phyloP scores from a whole-genome alignment of 805 yeast genomes.

The Saccharomycopsis selenospora region DNA sequence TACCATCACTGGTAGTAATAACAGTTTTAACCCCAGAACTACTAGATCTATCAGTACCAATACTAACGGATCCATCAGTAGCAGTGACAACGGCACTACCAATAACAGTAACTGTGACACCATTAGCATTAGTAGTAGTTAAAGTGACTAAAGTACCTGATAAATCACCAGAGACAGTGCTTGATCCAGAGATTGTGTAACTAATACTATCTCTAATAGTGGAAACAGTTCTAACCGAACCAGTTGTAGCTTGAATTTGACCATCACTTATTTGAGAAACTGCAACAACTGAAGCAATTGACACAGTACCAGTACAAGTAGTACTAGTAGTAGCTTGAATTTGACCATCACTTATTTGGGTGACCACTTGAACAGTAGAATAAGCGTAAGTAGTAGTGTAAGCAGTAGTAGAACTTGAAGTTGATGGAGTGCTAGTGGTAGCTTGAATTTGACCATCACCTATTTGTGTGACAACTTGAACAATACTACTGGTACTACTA shows the following conservation, averaged over 20 bases:
- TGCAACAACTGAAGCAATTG: constrained; percentile 26
- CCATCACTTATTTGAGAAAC: constrained; percentile 44
- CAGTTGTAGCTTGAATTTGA: constrained; percentile 35
- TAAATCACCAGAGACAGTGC: constrained; percentile 13
- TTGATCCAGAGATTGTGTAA: not conserved
- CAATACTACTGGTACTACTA: not conserved
- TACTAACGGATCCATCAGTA: constrained; percentile 8
- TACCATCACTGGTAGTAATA: constrained; percentile 7
- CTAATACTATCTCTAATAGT: constrained; percentile 9
- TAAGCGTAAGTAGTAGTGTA: constrained; percentile 16
- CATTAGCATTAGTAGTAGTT: constrained; percentile 21
- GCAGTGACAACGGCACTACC: constrained; percentile 18
- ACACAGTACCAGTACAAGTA: constrained; percentile 14
- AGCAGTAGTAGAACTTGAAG: constrained; percentile 26
- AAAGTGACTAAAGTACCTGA: constrained; percentile 14
- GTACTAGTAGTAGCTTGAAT: constrained; percentile 23
- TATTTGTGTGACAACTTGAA: constrained; percentile 13
- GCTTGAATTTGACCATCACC: constrained; percentile 30
- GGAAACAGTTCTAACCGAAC: constrained; percentile 11
- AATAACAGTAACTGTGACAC: constrained; percentile 19
- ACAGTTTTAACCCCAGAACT: constrained; percentile 1
- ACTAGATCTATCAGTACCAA: constrained; percentile 4
- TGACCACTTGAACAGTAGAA: constrained; percentile 24
- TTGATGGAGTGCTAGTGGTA: constrained; percentile 22
- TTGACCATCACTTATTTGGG: constrained; percentile 29